Percentiles rank a stretch among this genome's conserved stretches.
Conservation (phyloP, 805 yeast species). For the Wickerhamiella nectarea region DNA sequence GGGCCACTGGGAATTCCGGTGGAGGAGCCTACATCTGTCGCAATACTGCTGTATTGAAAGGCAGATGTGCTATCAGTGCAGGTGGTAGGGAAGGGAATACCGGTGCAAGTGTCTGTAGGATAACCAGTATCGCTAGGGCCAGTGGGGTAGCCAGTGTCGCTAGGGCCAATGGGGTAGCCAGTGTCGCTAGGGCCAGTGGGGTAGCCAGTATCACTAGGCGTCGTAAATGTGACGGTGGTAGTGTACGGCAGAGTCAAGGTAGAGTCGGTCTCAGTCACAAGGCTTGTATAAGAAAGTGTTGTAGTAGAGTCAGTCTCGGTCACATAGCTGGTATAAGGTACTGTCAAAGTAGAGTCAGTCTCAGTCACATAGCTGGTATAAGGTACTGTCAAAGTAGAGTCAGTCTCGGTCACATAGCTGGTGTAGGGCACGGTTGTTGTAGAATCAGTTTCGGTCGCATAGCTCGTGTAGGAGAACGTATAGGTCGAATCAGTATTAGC, state of each 20-base stretch:
- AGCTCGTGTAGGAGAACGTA: neutral
- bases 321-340: neutral
- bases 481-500: neutral
- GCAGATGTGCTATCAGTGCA: neutral
- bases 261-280: neutral
- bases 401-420: constrained; percentile 1
- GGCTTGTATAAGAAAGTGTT: neutral
- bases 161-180: neutral
- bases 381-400: neutral
- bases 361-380: neutral
- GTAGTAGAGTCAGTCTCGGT: neutral
- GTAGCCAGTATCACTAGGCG: too few species aligned
- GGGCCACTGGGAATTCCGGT: too few species aligned
- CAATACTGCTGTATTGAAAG: neutral
- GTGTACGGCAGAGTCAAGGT: neutral
- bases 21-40: neutral
- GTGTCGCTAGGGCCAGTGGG: neutral
- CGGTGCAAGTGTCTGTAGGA: neutral
- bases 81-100: neutral
- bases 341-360: neutral
- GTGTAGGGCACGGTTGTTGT: neutral
- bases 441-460: neutral
- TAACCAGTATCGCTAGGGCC: neutral
- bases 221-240: neutral
- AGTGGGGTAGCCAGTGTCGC: neutral